phyloP scores from a whole-genome alignment of 2,329 filamentous ascomycete genomes.

The Sporothrix inflata region DNA sequence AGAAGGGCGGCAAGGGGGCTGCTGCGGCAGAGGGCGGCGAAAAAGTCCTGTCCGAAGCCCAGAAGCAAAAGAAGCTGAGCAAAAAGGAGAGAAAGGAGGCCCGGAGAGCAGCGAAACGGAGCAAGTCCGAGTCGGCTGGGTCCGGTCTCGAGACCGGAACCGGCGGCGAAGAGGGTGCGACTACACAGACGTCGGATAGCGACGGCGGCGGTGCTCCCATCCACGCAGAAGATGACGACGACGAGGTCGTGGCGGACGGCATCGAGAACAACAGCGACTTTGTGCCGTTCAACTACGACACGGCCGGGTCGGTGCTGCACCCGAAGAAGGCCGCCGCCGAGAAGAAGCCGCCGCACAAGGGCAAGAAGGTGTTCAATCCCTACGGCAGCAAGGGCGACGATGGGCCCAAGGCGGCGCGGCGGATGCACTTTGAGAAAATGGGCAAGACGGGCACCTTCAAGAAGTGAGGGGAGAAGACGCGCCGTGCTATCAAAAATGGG shows the following conservation, averaged over 20 bases:
- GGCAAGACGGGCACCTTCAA: slow-evolving; percentile 48
- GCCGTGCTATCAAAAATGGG: background rate
- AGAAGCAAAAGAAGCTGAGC: slow-evolving; percentile 28
- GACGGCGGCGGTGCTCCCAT: slow-evolving; percentile 47
- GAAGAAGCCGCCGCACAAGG: slow-evolving; percentile 26
- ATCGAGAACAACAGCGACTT: slow-evolving; percentile 36
- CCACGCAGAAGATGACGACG: slow-evolving; percentile 36
- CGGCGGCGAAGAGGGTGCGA: slow-evolving; percentile 27
- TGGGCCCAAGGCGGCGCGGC: slow-evolving; percentile 40
- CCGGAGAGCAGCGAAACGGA: slow-evolving; percentile 35
- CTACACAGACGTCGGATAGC: slow-evolving; percentile 39
- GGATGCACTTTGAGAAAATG: slow-evolving; percentile 40
- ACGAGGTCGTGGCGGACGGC: slow-evolving; percentile 32
- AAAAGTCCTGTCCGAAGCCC: background rate
- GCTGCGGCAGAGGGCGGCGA: background rate
- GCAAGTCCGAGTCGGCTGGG: slow-evolving; percentile 40
- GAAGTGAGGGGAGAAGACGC: slow-evolving; percentile 37
- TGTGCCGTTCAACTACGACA: slow-evolving; percentile 44
- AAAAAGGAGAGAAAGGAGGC: slow-evolving; percentile 33
- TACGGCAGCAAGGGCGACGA: slow-evolving; percentile 39
- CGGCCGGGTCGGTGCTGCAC: slow-evolving; percentile 42
- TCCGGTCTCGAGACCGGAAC: slow-evolving; percentile 37
- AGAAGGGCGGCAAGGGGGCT: slow-evolving; percentile 22
- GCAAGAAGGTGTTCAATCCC: slow-evolving; percentile 41
- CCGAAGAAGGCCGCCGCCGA: slow-evolving; percentile 33